Evolutionary conservation across 768 basidiomycete species (phyloP).

Genomic region (Pleurotus ostreatus): DNA sequence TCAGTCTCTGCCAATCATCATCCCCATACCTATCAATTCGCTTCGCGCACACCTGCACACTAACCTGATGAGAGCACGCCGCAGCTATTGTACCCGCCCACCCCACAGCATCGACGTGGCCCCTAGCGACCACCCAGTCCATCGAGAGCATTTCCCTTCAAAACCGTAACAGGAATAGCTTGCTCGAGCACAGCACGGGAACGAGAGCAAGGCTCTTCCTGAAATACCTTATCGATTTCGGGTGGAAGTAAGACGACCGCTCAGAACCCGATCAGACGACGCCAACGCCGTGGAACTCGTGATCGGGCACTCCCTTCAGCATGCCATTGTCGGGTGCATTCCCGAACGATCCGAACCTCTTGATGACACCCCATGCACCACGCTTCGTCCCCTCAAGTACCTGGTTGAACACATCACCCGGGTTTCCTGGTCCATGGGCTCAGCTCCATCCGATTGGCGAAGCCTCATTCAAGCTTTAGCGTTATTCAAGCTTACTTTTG

Average conservation of each 20-base stretch:
- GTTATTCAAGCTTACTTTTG: no score
- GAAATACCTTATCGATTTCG: neutral
- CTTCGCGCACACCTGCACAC: neutral
- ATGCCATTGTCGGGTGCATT: neutral
- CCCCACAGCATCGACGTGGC: no score
- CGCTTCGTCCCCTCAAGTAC: neutral
- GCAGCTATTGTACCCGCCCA: neutral
- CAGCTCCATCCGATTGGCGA: no score
- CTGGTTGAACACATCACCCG: neutral
- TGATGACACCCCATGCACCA: neutral
- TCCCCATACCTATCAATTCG: neutral
- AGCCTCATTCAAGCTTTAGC: no score
- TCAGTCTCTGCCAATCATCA: slow-evolving; percentile 1
- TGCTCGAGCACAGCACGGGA: no score
- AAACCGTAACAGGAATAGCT: no score
- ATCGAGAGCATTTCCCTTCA: no score
- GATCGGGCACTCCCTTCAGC: neutral
- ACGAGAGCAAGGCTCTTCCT: neutral
- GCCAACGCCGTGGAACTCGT: neutral
- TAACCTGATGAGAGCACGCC: neutral
- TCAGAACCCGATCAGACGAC: neutral
- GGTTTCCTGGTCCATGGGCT: no score
- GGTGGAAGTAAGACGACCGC: neutral
- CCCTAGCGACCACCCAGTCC: no score
- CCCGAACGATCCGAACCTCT: neutral